phyloP scores from a whole-genome alignment of 1,284 basidiomycete genomes.

The Naganishia sp. region DNA sequence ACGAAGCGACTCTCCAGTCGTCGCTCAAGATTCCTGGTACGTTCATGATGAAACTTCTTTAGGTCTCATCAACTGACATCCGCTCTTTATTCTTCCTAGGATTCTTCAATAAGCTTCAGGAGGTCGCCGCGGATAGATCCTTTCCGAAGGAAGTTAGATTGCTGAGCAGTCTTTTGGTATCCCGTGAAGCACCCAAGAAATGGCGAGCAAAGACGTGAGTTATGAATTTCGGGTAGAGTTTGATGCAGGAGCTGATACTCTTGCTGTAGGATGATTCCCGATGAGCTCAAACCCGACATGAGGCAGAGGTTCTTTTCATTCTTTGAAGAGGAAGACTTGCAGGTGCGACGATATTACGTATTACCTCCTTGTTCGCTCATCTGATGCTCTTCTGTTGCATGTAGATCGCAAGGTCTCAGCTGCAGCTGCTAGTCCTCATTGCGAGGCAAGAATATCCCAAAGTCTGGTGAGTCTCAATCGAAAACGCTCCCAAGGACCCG shows the following conservation, averaged over 20 bases:
- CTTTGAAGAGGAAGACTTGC: slow-evolving; percentile 50
- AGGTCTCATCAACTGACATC: background rate
- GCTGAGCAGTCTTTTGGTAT: slow-evolving; percentile 49
- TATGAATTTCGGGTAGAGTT: background rate
- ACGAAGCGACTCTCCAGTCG: slow-evolving; percentile 26
- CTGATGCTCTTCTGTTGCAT: background rate
- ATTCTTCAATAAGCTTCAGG: slow-evolving; percentile 49
- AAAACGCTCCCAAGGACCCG: background rate
- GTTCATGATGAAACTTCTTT: background rate
- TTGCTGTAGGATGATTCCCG: slow-evolving; percentile 45
- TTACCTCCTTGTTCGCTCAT: background rate
- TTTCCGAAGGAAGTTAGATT: slow-evolving; percentile 45
- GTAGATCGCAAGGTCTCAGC: slow-evolving; percentile 53
- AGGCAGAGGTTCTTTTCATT: slow-evolving; percentile 49
- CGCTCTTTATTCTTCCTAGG: slow-evolving; percentile 35
- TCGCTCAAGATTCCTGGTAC: slow-evolving; percentile 25
- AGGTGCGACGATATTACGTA: slow-evolving; percentile 27
- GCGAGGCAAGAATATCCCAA: slow-evolving; percentile 50
- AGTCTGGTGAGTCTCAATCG: slow-evolving; percentile 23
- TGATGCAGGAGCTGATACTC: background rate
- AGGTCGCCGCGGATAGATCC: slow-evolving; percentile 42
- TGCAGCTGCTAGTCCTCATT: slow-evolving; percentile 48
- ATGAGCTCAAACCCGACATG: slow-evolving; percentile 48
- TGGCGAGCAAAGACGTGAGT: slow-evolving; percentile 52
- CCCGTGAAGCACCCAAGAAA: slow-evolving; percentile 51